A percentile compares a stretch with the other conserved stretches of the same genome.
These are phyloP conservation scores for Cronartium quercuum DNA, from an alignment of 1,284 basidiomycete species.

Conservation along the genomic window DNA sequence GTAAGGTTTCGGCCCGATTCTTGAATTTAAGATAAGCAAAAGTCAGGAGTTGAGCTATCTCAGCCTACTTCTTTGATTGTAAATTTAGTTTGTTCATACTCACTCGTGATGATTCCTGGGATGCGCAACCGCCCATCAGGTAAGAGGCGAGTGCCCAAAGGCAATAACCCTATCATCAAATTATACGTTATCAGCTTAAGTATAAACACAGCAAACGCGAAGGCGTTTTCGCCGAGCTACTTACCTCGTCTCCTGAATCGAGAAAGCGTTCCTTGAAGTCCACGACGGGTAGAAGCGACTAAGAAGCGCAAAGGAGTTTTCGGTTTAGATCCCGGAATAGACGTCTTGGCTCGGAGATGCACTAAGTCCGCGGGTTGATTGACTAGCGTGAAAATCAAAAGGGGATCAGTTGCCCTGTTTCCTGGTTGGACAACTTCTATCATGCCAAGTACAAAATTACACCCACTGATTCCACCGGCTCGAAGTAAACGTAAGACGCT, in stretches of 20 bases:
- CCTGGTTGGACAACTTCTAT: background rate
- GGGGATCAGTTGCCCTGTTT: background rate
- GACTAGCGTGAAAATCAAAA: background rate
- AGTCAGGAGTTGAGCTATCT: too few relatives aligned
- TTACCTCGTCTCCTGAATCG: slow-evolving; percentile 26
- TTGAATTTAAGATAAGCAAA: background rate
- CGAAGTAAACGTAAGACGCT: slow-evolving; percentile 19
- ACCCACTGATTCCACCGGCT: slow-evolving; percentile 35
- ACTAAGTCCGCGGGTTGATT: slow-evolving; percentile 24
- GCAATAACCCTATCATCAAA: slow-evolving; percentile 14
- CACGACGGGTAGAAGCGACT: slow-evolving; percentile 22
- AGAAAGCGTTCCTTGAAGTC: slow-evolving; percentile 25
- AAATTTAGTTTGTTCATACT: background rate
- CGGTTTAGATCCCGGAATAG: slow-evolving; percentile 10
- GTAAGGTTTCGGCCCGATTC: slow-evolving; percentile 18
- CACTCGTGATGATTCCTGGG: slow-evolving; percentile 28
- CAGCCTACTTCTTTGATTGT: too few relatives aligned
- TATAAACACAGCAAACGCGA: background rate
- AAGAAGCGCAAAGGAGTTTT: slow-evolving; percentile 16
- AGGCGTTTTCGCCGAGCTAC: background rate
- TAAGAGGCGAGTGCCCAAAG: slow-evolving; percentile 20
- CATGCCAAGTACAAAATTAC: background rate
- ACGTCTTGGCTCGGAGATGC: slow-evolving; percentile 21
- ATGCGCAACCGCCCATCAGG: slow-evolving; percentile 21
- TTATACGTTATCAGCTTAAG: background rate